Evolutionary conservation across 768 basidiomycete genomes (phyloP), one percentile per base, ranked within the genome.

Genomic region (Tremella fuciformis): DNA sequence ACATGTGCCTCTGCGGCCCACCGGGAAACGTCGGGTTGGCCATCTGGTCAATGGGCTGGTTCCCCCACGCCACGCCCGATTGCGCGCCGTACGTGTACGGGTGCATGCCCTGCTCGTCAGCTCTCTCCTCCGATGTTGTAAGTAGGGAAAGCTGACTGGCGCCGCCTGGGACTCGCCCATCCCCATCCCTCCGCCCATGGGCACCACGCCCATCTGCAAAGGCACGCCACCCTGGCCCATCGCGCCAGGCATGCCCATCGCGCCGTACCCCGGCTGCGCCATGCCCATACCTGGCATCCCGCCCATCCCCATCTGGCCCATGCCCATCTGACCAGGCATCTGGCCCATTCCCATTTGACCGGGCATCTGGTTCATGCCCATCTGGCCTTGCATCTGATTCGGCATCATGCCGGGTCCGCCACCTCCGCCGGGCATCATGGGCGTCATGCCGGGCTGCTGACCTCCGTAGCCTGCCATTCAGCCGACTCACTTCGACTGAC

Each of bases 21-120:
- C 71, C 71, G 11, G 67, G 69, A 55, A 69, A 70, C 1, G 69
- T 73, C 4, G 69, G 63, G 22, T 70, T 63, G 7, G 67, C 71
- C 63, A 67, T 67, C 49, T 64, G 63, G 49, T 73, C 71, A 37
- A 73, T 70, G 3, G 71, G 71, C 26, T 69, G 66, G 24, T 65
- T 60, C 3, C 69, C 69, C 16, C 57, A 62, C 11, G 69, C 69
- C 11, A 73, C 71, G 13, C 71, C 71, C 13, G 66, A 63, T 42
- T 65, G 65, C 1, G 54, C 49, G 8, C 67, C 69, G 26, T 66
- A 70, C 13, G 53, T 57, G 55, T 73, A 73, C 13, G 71, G 71
- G 63, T 73, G 71, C 71, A 73, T 73, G 1, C 71, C 71, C 71
- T 73, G 42, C 16, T 3, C 53, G 22, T 52, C 11, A 52, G 51